A percentile compares a stretch with the other conserved stretches of the same genome.
phyloP scores from a whole-genome alignment of 345 rosid genomes.

The Aethionema arabicum region DNA sequence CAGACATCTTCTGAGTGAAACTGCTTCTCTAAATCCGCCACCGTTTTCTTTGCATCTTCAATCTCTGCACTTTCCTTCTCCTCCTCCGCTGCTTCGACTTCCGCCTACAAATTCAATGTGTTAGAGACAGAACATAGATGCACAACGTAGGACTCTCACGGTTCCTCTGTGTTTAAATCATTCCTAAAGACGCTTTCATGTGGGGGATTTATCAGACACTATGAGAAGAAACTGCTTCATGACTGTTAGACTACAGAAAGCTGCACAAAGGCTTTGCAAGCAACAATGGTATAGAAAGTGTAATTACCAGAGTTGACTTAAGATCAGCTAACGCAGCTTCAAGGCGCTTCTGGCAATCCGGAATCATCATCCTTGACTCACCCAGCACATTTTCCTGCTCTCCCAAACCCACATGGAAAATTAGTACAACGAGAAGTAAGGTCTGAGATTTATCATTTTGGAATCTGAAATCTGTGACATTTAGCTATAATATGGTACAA shows the following conservation, averaged over 20 bases:
- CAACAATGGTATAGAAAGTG: neutral
- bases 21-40: conserved; percentile 56
- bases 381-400: conserved; percentile 91
- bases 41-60: conserved; percentile 66
- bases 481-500: neutral
- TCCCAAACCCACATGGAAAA: conserved; percentile 19
- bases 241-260: neutral
- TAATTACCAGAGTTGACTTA: conserved; percentile 67
- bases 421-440: conserved; percentile 1
- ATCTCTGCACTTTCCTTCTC: conserved; percentile 59
- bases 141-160: neutral
- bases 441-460: neutral
- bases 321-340: conserved; percentile 77
- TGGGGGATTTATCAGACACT: neutral
- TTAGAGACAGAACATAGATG: neutral
- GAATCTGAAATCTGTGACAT: neutral
- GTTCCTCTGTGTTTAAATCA: neutral
- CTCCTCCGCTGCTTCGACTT: conserved; percentile 57
- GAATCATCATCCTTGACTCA: conserved; percentile 98
- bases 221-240: neutral
- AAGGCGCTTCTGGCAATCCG: conserved; percentile 83
- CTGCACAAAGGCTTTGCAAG: neutral
- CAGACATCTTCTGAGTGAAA: conserved; percentile 59
- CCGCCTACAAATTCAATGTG: conserved; percentile 44
- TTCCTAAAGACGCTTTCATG: neutral